A percentile compares a stretch with the other conserved stretches of the same genome.
These are phyloP conservation scores for Sphenostylis stenocarpa DNA, from an alignment of 306 rosid genomes.

Conservation along the genomic window DNA sequence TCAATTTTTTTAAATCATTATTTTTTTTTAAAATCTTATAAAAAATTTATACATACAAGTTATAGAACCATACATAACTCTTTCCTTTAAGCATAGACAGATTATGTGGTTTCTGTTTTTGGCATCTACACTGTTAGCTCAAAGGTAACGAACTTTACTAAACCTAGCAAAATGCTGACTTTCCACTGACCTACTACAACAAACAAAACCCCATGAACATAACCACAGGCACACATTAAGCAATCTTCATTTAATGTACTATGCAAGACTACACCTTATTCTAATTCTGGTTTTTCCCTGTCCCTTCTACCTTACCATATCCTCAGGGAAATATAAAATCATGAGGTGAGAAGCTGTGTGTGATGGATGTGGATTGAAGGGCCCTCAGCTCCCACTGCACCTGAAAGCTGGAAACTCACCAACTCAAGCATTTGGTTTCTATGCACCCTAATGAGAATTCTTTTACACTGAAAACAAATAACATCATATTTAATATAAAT, in stretches of 20 bases:
- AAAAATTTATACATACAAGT: no score
- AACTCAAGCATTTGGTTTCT: neutral
- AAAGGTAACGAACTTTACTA: constrained; percentile 15
- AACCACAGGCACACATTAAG: constrained; percentile 25
- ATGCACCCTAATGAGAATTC: no score
- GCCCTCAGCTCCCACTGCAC: constrained; percentile 20
- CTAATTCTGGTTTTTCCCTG: constrained; percentile 25
- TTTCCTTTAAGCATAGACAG: no score
- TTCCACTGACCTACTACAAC: constrained; percentile 19
- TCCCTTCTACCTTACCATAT: neutral
- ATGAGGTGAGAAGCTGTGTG: neutral
- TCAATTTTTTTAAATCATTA: no score
- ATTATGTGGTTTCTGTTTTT: neutral
- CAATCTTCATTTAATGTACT: constrained; percentile 30
- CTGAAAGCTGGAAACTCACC: constrained; percentile 24
- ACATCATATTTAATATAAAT: no score
- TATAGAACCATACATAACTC: no score
- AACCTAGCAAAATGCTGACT: constrained; percentile 23
- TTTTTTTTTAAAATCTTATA: no score
- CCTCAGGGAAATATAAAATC: constrained; percentile 14
- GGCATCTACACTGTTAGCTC: neutral
- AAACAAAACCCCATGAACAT: constrained; percentile 2
- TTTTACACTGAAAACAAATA: no score
- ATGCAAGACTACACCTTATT: constrained; percentile 18
- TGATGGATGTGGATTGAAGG: constrained; percentile 25